Conservation (phyloP, 179 eudicot genomes). For the Carnegiea gigantea region DNA sequence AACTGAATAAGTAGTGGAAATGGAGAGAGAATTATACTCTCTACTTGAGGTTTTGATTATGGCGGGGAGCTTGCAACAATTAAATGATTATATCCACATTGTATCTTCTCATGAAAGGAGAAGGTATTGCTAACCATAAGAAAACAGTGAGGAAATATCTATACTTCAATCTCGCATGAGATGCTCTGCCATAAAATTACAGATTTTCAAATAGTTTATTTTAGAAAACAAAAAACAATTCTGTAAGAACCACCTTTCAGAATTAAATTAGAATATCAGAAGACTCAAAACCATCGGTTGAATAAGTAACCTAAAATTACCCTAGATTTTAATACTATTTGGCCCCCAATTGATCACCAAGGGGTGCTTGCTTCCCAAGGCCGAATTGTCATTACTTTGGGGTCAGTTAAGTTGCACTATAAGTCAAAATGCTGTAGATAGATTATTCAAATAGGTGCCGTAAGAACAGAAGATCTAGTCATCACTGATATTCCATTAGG, state of each 20-base stretch:
- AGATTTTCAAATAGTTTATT: not conserved
- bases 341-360: too few species aligned
- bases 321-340: too few species aligned
- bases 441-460: not conserved
- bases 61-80: not conserved
- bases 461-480: not conserved
- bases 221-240: too few species aligned
- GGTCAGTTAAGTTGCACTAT: too few species aligned
- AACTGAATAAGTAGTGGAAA: not conserved
- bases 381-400: too few species aligned
- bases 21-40: not conserved
- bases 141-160: not conserved
- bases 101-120: not conserved
- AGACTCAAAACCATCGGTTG: too few species aligned
- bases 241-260: too few species aligned
- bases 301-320: too few species aligned
- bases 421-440: not conserved
- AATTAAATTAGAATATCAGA: too few species aligned
- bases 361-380: too few species aligned
- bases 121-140: not conserved
- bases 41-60: not conserved
- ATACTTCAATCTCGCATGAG: not conserved
- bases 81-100: not conserved
- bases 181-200: not conserved
- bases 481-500: not conserved